Conservation (phyloP, 768 basidiomycete species). For the Rickenella mellea region DNA sequence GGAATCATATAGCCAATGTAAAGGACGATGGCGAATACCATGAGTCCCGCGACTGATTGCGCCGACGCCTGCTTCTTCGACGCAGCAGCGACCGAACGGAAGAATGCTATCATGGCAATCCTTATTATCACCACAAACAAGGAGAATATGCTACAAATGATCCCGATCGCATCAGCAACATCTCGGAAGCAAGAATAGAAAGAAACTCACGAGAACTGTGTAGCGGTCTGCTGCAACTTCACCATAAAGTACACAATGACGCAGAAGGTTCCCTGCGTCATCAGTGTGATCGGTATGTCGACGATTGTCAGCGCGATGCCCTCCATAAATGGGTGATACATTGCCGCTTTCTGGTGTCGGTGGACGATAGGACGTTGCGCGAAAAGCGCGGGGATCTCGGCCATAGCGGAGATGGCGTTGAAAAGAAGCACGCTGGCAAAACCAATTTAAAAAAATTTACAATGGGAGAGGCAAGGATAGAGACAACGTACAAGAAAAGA, state of each 20-base stretch:
- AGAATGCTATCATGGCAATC: slow-evolving; percentile 66
- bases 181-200: not conserved
- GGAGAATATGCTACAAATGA: slow-evolving; percentile 38
- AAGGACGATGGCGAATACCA: slow-evolving; percentile 43
- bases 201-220: slow-evolving; percentile 54
- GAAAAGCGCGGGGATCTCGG: slow-evolving; percentile 52
- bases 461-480: not conserved
- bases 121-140: slow-evolving; percentile 48
- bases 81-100: slow-evolving; percentile 55
- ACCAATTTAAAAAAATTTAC: not conserved
- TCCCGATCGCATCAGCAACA: not conserved
- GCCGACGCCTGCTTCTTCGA: slow-evolving; percentile 53
- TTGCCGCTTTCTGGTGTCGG: slow-evolving; percentile 47
- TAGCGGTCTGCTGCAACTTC: slow-evolving; percentile 43
- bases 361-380: slow-evolving; percentile 49
- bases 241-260: slow-evolving; percentile 54
- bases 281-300: slow-evolving; percentile 47
- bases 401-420: slow-evolving; percentile 46
- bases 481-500: slow-evolving; percentile 54
- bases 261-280: slow-evolving; percentile 33
- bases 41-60: slow-evolving; percentile 46
- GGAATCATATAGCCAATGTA: slow-evolving; percentile 58
- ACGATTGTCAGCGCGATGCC: slow-evolving; percentile 51
- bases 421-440: slow-evolving; percentile 44
- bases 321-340: slow-evolving; percentile 51